Evolutionary conservation across 208 protist genomes (phyloP), one percentile per base, ranked within the genome.

Genomic region (Wallacemonas sp.): DNA sequence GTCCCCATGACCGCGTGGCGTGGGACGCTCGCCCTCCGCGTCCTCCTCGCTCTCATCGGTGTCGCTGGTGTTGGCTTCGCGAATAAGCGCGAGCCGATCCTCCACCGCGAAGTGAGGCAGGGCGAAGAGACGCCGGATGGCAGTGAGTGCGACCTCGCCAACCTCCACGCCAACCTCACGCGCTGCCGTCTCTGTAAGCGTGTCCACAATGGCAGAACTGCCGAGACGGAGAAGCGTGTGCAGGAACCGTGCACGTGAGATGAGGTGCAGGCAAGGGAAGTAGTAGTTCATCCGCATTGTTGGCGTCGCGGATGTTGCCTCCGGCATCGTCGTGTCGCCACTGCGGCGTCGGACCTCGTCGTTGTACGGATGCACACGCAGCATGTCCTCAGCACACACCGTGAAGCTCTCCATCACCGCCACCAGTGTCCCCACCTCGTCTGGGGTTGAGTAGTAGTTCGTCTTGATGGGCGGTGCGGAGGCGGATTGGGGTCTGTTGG

Each of bases 381-480:
- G 51, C 31, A 58, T 39, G 19, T 58, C 51, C 5, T 26, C 34
- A 26, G n/a, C 12, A 31, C 51, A 58, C 26, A n/a, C 28, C 4
- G 22, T 2, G 19, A 58, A 58, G 4, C 34, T 19, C 17, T 58
- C 30, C 51, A 58, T 26, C 51, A 58, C 15, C n/a, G 17, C 9
- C 30, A 58, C 51, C 9, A 58, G 51, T n/a, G 51, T 31, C 8
- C 51, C 30, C 51, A 58, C 30, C 30, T 58, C 51, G n/a, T 8
- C 2, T 3, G 51, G 8, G 11, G 51, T 58, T 11, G 12, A 58
- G 28, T 42, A 39, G 6, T 31, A 6, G 46, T 19, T 9, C 24
- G 24, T 26, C 46, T 54, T n/a, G 9, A 41, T 14, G 36, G 46
- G 33, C 46, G 6, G 11, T 5, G 46, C 33, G 46, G 24, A n/a